Conservation (phyloP, 371 early-diverging fungal genomes). For the Circinella minor region DNA sequence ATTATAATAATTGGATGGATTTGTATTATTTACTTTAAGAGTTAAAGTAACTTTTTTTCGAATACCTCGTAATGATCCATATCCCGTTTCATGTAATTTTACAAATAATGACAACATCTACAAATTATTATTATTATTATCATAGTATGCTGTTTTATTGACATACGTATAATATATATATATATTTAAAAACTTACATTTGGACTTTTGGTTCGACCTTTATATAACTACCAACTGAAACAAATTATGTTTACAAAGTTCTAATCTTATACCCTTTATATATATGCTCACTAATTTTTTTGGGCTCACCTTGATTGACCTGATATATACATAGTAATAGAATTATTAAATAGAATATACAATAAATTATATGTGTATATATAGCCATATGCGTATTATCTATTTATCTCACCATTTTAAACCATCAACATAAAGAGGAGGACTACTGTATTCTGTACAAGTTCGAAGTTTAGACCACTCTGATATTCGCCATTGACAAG, state of each 20-base stretch:
- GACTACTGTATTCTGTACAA: slow-evolving; percentile 18
- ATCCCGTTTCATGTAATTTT: slow-evolving; percentile 54
- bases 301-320: slow-evolving; percentile 12
- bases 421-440: slow-evolving; percentile 21
- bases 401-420: slow-evolving; percentile 11
- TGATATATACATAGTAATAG: background rate
- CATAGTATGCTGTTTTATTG: no score
- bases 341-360: background rate
- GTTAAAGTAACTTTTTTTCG: slow-evolving; percentile 53
- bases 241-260: background rate
- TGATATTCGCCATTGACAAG: slow-evolving; percentile 22
- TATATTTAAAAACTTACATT: background rate
- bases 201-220: slow-evolving; percentile 16
- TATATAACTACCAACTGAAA: slow-evolving; percentile 15
- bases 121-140: background rate
- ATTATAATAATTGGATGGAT: slow-evolving; percentile 47
- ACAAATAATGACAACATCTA: slow-evolving; percentile 57
- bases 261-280: background rate
- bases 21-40: slow-evolving; percentile 55
- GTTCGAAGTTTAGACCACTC: slow-evolving; percentile 18
- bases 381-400: no score
- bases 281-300: background rate
- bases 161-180: background rate
- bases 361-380: no score
- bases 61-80: slow-evolving; percentile 43